These are phyloP conservation scores for Pyrus communis DNA, from an alignment of 306 rosid species.

Conservation along the genomic window DNA sequence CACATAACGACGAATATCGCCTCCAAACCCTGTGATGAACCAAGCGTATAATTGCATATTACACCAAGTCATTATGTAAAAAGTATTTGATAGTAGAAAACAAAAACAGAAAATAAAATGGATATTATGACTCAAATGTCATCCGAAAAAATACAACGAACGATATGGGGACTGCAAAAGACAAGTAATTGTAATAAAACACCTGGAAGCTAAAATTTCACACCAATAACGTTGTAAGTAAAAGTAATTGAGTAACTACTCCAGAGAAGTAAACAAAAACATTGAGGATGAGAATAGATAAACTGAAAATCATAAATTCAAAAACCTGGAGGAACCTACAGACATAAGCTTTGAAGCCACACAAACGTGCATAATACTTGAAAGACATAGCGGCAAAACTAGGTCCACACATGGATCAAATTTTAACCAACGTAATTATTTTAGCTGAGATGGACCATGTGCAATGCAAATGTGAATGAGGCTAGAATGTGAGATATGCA, in stretches of 20 bases:
- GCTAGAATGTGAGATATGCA: not conserved
- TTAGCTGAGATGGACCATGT: not conserved
- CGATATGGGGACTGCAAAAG: not conserved
- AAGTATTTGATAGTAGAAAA: not conserved
- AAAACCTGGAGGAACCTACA: not conserved
- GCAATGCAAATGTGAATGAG: not conserved
- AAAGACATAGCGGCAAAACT: not conserved
- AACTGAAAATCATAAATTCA: not conserved
- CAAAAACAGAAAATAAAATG: not conserved
- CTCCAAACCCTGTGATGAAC: slow-evolving; percentile 51
- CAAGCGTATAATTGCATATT: no score
- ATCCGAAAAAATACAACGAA: not conserved
- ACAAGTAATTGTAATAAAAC: not conserved
- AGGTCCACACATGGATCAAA: not conserved
- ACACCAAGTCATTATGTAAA: no score
- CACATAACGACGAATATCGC: slow-evolving; percentile 60
- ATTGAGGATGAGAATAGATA: not conserved
- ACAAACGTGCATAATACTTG: not conserved
- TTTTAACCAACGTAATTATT: not conserved
- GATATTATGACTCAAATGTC: no score
- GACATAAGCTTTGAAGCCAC: not conserved
- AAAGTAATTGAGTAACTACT: not conserved
- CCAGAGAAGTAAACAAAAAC: not conserved
- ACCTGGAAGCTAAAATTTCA: not conserved
- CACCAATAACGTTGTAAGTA: not conserved